Evolutionary conservation across 352 stramenopile genomes (phyloP).

Genomic region (Globisporangium irregulare): DNA sequence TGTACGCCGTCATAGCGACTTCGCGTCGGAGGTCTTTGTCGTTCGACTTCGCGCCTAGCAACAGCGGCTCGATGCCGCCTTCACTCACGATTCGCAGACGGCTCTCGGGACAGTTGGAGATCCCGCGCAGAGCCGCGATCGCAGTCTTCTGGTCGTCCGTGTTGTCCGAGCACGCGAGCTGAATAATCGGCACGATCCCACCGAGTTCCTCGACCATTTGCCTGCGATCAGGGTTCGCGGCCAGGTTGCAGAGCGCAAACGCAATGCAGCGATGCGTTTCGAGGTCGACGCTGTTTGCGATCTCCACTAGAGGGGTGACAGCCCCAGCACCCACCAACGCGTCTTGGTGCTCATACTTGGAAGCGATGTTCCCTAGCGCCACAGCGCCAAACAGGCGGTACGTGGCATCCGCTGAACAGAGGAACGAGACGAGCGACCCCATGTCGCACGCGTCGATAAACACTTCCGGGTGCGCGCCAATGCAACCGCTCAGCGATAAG

Average conservation of each 20-base stretch:
- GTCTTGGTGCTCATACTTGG: constrained; percentile 68
- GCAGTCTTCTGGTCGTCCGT: constrained; percentile 87
- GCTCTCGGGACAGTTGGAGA: constrained; percentile 82
- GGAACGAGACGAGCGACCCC: constrained; percentile 89
- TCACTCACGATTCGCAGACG: constrained; percentile 88
- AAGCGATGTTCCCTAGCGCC: constrained; percentile 94
- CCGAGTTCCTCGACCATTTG: constrained; percentile 91
- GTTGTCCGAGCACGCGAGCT: constrained; percentile 90
- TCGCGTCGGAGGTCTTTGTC: constrained; percentile 85
- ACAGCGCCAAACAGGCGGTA: constrained; percentile 96
- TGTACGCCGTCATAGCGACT: constrained; percentile 88
- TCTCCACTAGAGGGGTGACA: constrained; percentile 90
- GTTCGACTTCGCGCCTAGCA: constrained; percentile 70
- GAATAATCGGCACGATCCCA: constrained; percentile 94
- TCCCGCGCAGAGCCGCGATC: constrained; percentile 88
- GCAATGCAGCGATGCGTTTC: constrained; percentile 96
- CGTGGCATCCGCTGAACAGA: constrained; percentile 94
- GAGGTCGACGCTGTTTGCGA: constrained; percentile 89
- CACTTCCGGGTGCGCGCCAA: constrained; percentile 86
- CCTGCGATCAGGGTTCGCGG: constrained; percentile 82
- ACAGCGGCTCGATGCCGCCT: constrained; percentile 86
- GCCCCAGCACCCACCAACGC: constrained; percentile 83
- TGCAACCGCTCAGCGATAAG: constrained; percentile 93
- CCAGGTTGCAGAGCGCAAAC: constrained; percentile 95
- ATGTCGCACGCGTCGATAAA: constrained; percentile 92